Evolutionary conservation across 805 yeast genomes (phyloP).

Genomic region (Grigorovia jiainica): DNA sequence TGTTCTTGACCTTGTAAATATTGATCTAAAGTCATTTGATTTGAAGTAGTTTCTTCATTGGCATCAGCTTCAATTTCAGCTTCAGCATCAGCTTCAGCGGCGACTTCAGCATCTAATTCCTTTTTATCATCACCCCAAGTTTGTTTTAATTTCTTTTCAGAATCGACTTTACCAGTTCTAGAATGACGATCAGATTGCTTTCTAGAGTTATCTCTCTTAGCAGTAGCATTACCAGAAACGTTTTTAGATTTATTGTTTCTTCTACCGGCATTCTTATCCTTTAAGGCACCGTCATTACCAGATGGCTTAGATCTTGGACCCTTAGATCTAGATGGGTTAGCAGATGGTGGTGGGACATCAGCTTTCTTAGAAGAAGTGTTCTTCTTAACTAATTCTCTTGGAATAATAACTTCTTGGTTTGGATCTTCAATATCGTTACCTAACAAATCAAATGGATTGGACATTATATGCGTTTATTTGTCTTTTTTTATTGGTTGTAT

Average conservation of each 20-base stretch:
- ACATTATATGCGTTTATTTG: conserved; percentile 9
- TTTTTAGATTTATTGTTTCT: conserved; percentile 40
- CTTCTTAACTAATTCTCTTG: conserved; percentile 75
- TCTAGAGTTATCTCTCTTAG: conserved; percentile 48
- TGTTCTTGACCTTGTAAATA: conserved; percentile 45
- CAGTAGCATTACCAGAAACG: conserved; percentile 43
- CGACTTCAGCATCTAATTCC: conserved; percentile 56
- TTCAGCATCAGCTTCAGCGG: conserved; percentile 55
- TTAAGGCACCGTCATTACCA: conserved; percentile 86
- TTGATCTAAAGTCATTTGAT: conserved; percentile 66
- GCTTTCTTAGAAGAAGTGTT: conserved; percentile 78
- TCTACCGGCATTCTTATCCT: conserved; percentile 64
- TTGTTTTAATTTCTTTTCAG: conserved; percentile 72
- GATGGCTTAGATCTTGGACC: conserved; percentile 58
- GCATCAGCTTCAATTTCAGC: conserved; percentile 49
- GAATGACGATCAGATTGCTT: conserved; percentile 70
- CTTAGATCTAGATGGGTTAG: conserved; percentile 71
- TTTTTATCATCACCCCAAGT: conserved; percentile 82
- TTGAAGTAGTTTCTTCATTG: conserved; percentile 31
- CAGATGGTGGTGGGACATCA: conserved; percentile 73
- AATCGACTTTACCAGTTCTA: conserved; percentile 73
- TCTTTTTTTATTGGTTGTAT: not conserved
- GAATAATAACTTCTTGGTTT: conserved; percentile 43
- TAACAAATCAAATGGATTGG: conserved; percentile 70
- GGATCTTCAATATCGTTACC: conserved; percentile 86